Evolutionary conservation across 1,139 yeast genomes (phyloP), one percentile per base, ranked within the genome.

Genomic region (Sugiyamaella grinbergsii): DNA sequence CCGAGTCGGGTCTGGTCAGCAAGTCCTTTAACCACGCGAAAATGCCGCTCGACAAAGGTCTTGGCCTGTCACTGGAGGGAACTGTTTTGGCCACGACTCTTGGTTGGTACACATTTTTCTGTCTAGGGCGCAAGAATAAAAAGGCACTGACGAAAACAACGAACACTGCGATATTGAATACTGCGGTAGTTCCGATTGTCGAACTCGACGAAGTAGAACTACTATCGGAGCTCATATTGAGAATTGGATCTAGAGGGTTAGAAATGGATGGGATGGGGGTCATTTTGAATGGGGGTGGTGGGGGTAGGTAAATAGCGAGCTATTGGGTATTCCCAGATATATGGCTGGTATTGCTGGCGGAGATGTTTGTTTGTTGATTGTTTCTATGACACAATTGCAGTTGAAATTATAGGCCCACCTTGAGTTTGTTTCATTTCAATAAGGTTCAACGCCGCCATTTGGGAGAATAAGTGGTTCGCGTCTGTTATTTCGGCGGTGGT

Each of bases 81-180:
- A 77, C 59, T 0, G 76, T 70, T 40, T 69, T 71, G n/a, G 81
- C 60, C 38, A 80, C 79, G n/a, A 83, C 70, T 62, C 95, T 81
- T 16, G 96, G 96, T 67, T 88, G 93, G 66, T 93, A 93, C 24
- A 89, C 87, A 58, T 91, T 74, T 54, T 71, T 74, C 64, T 83
- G 79, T 57, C 73, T 77, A 53, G 85, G 80, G 62, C 97, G 77
- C 50, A 93, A 65, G 2, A 73, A 38, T n/a, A 89, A 58, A 65
- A 93, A 93, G 3, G 76, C 69, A 0, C 70, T 36, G 11, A 84
- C 63, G 60, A 87, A 85, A 1, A 79, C 73, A 3, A 71, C 72
- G 52, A 83, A 84, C 10, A 88, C 68, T 40, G 81, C 71, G 13
- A 80, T 79, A 62, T 82, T 80, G 49, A 80, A 68, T 39, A 80